Percentiles rank a stretch among this genome's conserved stretches.
Conservation (phyloP, 2,329 filamentous ascomycete genomes). For the Colletotrichum horii region DNA sequence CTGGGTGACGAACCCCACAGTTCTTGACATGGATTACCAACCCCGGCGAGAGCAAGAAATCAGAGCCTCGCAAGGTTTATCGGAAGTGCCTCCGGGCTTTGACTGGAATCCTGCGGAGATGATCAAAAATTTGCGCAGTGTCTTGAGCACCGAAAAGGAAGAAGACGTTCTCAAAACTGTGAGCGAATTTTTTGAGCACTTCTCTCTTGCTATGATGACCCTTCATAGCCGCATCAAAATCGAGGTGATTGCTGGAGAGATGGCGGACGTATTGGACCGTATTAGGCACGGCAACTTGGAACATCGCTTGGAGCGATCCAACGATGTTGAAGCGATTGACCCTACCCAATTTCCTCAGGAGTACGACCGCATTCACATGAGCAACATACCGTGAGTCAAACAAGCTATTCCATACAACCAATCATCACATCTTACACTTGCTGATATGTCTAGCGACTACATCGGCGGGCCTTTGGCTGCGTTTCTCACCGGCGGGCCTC, state of each 20-base stretch:
- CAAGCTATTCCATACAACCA: neutral
- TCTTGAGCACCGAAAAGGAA: neutral
- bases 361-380: slow-evolving; percentile 34
- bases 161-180: neutral
- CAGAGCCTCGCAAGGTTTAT: neutral
- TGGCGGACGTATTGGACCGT: slow-evolving; percentile 32
- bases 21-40: slow-evolving; percentile 25
- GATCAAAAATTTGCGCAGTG: neutral
- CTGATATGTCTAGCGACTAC: slow-evolving; percentile 25
- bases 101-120: neutral
- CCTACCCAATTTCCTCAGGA: slow-evolving; percentile 26
- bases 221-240: slow-evolving; percentile 12
- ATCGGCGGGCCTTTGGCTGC: slow-evolving; percentile 30
- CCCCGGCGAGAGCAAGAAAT: neutral
- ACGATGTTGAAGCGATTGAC: slow-evolving; percentile 10
- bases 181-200: neutral
- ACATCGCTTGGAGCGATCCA: slow-evolving; percentile 3
- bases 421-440: neutral
- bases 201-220: neutral
- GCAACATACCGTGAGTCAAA: slow-evolving; percentile 29
- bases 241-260: slow-evolving; percentile 33
- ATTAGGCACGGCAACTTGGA: slow-evolving; percentile 21
- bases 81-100: neutral
- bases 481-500: slow-evolving; percentile 26
- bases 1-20: slow-evolving; percentile 23